Conservation (phyloP, 257 asterid genomes). For the Solanum pinnatisectum region DNA sequence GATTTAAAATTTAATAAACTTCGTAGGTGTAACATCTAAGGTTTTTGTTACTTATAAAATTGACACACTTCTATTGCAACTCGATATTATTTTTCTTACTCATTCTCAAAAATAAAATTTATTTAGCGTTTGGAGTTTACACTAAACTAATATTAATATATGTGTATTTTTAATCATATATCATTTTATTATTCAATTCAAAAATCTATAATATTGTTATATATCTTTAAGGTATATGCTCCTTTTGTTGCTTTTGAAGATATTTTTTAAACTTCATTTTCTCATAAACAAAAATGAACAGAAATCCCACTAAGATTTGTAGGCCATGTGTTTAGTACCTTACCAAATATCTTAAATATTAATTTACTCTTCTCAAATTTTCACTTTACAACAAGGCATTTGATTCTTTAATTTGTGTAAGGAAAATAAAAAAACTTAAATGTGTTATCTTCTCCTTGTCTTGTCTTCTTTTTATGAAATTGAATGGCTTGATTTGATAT, state of each 20-base stretch:
- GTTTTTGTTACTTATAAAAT: background rate
- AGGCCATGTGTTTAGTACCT: background rate
- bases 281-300: background rate
- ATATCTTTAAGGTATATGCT: background rate
- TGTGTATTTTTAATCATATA: background rate
- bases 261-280: background rate
- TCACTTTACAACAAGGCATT: slow-evolving; percentile 18
- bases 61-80: background rate
- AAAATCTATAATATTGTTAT: background rate
- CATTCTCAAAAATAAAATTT: background rate
- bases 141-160: background rate
- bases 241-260: background rate
- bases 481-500: too few relatives aligned
- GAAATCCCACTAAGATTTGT: slow-evolving; percentile 10
- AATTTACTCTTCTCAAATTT: slow-evolving; percentile 4
- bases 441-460: background rate
- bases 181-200: background rate
- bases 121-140: background rate
- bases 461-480: background rate
- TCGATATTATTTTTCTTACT: background rate
- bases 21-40: background rate
- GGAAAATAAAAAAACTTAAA: background rate
- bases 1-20: background rate
- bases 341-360: slow-evolving; percentile 18
- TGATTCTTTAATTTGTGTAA: background rate